phyloP scores from a whole-genome alignment of 1,139 yeast genomes.

The Pichia sp. region DNA sequence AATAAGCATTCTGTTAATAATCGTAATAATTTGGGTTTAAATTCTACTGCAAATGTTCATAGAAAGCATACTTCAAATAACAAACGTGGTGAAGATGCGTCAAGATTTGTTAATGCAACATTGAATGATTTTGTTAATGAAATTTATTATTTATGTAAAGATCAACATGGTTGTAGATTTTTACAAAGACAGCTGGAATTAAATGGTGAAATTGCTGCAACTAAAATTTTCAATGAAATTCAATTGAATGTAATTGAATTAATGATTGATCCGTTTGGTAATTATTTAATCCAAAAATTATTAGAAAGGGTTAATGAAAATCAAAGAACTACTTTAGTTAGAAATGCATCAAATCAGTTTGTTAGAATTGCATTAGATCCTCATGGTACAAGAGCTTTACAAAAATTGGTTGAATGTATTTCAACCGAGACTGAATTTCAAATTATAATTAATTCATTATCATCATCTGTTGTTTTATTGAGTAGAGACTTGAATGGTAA shows the following conservation, averaged over 20 bases:
- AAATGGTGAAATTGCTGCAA: constrained; percentile 41
- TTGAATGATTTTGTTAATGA: constrained; percentile 50
- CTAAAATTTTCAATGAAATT: constrained; percentile 74
- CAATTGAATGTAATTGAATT: constrained; percentile 72
- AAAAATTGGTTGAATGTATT: constrained; percentile 72
- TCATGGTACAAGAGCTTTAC: constrained; percentile 94
- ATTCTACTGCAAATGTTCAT: constrained; percentile 30
- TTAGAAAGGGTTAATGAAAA: constrained; percentile 65
- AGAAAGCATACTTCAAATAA: constrained; percentile 30
- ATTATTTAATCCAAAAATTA: constrained; percentile 84
- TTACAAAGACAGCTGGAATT: constrained; percentile 49
- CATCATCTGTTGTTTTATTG: constrained; percentile 69
- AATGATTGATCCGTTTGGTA: constrained; percentile 97
- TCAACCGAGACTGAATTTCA: constrained; percentile 51
- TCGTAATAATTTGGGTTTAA: constrained; percentile 19
- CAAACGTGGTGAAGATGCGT: constrained; percentile 38
- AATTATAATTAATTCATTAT: constrained; percentile 52
- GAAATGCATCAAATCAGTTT: constrained; percentile 67
- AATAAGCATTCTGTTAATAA: constrained; percentile 3
- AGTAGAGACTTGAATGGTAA: constrained; percentile 92
- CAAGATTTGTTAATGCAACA: constrained; percentile 36
- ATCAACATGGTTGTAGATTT: constrained; percentile 58
- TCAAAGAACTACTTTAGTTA: constrained; percentile 66
- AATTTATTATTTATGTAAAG: constrained; percentile 48
- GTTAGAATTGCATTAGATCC: constrained; percentile 70